Conservation (phyloP, 495 filamentous ascomycete species). For the Neurospora sp. region DNA sequence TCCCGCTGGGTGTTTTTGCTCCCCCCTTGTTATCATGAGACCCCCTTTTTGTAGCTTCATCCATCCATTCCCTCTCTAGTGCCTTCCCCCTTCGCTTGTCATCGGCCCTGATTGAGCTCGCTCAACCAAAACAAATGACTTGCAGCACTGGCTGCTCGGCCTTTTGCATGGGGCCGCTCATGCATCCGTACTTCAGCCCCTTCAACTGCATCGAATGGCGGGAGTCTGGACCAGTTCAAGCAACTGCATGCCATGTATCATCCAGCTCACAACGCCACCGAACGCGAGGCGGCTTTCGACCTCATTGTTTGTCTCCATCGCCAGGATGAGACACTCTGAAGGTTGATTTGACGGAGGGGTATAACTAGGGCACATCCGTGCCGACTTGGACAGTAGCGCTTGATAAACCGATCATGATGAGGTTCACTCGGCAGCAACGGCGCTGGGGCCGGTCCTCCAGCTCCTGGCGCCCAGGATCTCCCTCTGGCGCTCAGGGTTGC, state of each 20-base stretch:
- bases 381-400: not conserved
- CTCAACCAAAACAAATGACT: not conserved
- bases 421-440: conserved; percentile 3
- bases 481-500: conserved; percentile 3
- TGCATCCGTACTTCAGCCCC: not conserved
- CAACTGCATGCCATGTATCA: not conserved
- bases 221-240: not conserved
- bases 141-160: not conserved
- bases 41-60: not conserved
- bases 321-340: not conserved
- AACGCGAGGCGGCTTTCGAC: not conserved
- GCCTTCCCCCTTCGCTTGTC: not conserved
- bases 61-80: not conserved
- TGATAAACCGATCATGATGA: not conserved
- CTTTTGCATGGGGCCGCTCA: not conserved
- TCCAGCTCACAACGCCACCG: not conserved
- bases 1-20: not conserved
- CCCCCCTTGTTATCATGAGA: not conserved
- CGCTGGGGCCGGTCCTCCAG: conserved; percentile 7
- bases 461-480: conserved; percentile 10
- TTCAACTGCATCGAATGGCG: not conserved
- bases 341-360: not conserved
- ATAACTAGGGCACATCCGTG: not conserved
- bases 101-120: not conserved
- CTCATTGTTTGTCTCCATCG: not conserved